Evolutionary conservation across 2,329 filamentous ascomycete species (phyloP).

Genomic region (Calonectria pseudoreteaudii): DNA sequence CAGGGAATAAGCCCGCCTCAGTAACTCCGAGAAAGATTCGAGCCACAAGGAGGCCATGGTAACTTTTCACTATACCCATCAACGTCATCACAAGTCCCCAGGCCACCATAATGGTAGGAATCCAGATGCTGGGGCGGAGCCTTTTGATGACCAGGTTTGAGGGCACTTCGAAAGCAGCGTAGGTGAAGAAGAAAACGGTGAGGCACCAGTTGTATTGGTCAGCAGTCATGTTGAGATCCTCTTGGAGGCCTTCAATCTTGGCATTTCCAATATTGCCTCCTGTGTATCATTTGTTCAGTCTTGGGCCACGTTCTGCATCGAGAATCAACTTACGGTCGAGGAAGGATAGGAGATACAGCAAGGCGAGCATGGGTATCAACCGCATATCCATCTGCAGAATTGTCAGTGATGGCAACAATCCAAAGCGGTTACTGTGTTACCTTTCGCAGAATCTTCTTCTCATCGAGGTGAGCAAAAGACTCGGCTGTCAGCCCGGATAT

Average conservation of each 20-base stretch:
- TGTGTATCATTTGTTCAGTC: slow-evolving; percentile 10
- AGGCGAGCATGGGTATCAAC: slow-evolving; percentile 71
- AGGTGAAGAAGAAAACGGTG: slow-evolving; percentile 82
- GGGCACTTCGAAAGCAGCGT: slow-evolving; percentile 80
- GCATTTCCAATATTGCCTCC: slow-evolving; percentile 66
- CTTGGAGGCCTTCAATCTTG: slow-evolving; percentile 69
- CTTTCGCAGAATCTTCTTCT: slow-evolving; percentile 70
- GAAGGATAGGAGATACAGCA: slow-evolving; percentile 77
- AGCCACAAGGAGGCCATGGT: slow-evolving; percentile 58
- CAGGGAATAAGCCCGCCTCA: slow-evolving; percentile 76
- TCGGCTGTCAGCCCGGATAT: slow-evolving; percentile 35
- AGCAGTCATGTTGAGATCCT: slow-evolving; percentile 67
- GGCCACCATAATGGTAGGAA: slow-evolving; percentile 80
- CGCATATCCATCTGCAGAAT: slow-evolving; percentile 60
- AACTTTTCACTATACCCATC: slow-evolving; percentile 65
- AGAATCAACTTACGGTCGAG: slow-evolving; percentile 64
- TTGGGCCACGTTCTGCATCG: neutral
- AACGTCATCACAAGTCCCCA: slow-evolving; percentile 63
- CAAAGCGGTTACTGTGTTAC: slow-evolving; percentile 37
- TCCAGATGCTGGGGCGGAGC: slow-evolving; percentile 78
- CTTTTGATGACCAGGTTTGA: slow-evolving; percentile 83
- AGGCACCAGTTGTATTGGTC: slow-evolving; percentile 79
- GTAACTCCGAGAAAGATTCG: slow-evolving; percentile 73
- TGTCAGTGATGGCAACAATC: slow-evolving; percentile 8
- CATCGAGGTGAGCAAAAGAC: slow-evolving; percentile 48